These are phyloP conservation scores for Aspergillus sp. DNA, from an alignment of 2,329 filamentous ascomycete species.

Conservation along the genomic window DNA sequence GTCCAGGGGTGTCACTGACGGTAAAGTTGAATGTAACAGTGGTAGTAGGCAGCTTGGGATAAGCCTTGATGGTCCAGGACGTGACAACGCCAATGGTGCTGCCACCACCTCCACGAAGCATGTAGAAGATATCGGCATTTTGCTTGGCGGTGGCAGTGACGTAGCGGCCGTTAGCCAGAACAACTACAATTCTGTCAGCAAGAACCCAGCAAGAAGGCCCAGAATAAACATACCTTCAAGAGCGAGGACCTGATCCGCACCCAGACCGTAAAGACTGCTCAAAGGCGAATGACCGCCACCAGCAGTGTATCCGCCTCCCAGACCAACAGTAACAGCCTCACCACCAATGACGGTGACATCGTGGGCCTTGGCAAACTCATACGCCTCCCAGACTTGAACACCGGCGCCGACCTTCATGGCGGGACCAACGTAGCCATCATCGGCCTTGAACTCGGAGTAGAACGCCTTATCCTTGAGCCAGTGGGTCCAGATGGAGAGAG, in stretches of 20 bases:
- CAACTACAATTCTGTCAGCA: background rate
- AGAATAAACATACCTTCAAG: background rate
- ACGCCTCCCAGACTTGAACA: background rate
- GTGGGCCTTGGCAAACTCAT: background rate
- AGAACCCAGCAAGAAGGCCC: background rate
- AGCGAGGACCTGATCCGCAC: background rate
- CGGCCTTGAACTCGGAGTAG: background rate
- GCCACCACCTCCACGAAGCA: slow-evolving; percentile 56
- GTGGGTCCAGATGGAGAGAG: background rate
- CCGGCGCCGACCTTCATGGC: background rate
- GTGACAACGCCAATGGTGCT: slow-evolving; percentile 48
- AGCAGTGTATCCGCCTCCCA: background rate
- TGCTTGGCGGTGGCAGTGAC: slow-evolving; percentile 21
- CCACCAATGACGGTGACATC: background rate
- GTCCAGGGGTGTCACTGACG: slow-evolving; percentile 15
- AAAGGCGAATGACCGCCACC: background rate
- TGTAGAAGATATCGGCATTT: slow-evolving; percentile 50
- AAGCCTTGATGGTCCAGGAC: slow-evolving; percentile 29
- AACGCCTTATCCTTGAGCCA: background rate
- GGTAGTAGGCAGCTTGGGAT: slow-evolving; percentile 19
- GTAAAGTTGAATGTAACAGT: slow-evolving; percentile 26
- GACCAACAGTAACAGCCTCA: background rate
- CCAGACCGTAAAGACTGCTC: background rate
- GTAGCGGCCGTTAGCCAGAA: slow-evolving; percentile 19
- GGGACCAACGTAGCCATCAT: background rate